Evolutionary conservation across 371 early-diverging fungal species (phyloP).

Genomic region (Mortierella sp.): DNA sequence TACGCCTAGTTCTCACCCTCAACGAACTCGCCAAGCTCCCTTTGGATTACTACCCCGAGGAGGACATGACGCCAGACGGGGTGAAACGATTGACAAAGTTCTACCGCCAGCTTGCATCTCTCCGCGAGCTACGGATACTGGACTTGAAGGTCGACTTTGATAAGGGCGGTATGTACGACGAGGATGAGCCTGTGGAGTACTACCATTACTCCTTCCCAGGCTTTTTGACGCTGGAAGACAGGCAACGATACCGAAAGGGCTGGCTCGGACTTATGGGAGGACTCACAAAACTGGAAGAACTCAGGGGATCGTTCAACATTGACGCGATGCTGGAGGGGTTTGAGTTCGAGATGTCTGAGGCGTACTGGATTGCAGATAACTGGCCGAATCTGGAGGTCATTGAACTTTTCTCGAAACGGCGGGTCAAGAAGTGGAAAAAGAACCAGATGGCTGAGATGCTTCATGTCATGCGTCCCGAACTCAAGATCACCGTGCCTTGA

Average conservation of each 20-base stretch:
- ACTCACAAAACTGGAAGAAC: background rate
- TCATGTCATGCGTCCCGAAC: background rate
- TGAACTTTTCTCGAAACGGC: background rate
- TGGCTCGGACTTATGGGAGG: background rate
- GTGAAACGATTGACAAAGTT: background rate
- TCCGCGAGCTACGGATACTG: background rate
- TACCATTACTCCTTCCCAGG: background rate
- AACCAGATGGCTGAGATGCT: background rate
- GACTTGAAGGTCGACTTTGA: background rate
- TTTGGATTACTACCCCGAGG: background rate
- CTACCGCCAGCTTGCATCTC: background rate
- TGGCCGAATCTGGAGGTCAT: background rate
- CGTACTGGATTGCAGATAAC: background rate
- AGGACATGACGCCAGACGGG: background rate
- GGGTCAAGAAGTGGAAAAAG: background rate
- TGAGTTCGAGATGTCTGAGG: background rate
- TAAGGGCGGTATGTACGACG: background rate
- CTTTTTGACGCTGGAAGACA: background rate
- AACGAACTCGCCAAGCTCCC: background rate
- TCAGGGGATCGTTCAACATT: background rate
- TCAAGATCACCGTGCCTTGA: background rate
- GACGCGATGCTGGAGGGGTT: background rate
- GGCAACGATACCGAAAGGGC: background rate
- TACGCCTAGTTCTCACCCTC: background rate
- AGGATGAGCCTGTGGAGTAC: background rate